Evolutionary conservation across 1,284 basidiomycete species (phyloP).

Genomic region (Ganoderma multipileum): DNA sequence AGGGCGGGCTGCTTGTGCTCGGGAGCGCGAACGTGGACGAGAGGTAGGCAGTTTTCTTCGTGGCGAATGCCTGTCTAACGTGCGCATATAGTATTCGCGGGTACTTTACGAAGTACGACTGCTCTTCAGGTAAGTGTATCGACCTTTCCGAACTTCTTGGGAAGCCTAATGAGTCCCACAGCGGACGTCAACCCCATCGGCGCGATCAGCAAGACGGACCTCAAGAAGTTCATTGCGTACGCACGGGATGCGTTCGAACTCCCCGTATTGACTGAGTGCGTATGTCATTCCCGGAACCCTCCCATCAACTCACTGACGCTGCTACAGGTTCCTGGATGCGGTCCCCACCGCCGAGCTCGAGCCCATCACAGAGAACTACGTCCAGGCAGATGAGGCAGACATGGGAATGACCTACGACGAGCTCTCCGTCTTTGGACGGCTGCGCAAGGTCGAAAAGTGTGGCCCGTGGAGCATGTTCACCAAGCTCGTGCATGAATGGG

Average conservation of each 20-base stretch:
- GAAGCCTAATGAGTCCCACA: conserved; percentile 39
- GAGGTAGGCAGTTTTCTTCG: conserved; percentile 56
- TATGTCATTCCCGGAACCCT: conserved; percentile 3
- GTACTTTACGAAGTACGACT: conserved; percentile 98
- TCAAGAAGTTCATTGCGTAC: conserved; percentile 95
- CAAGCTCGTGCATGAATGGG: conserved; percentile 95
- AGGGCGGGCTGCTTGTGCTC: conserved; percentile 90
- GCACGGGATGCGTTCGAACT: conserved; percentile 83
- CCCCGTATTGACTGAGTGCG: conserved; percentile 81
- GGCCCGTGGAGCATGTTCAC: conserved; percentile 98
- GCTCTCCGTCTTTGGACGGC: conserved; percentile 89
- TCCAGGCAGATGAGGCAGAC: conserved; percentile 97
- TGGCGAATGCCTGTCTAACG: background rate
- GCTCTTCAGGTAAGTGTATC: conserved; percentile 69
- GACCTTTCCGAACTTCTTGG: background rate
- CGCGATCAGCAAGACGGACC: conserved; percentile 96
- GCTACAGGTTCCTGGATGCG: conserved; percentile 84
- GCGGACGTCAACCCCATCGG: conserved; percentile 99
- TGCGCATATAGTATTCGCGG: conserved; percentile 77
- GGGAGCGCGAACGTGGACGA: conserved; percentile 99
- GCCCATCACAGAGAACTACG: conserved; percentile 92
- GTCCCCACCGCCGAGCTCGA: conserved; percentile 96
- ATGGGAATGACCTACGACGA: conserved; percentile 99
- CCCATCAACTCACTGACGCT: background rate
- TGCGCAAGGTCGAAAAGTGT: conserved; percentile 96